Evolutionary conservation across 257 asterid genomes (phyloP), one percentile per base, ranked within the genome.

Genomic region (Solanum medicagineum): DNA sequence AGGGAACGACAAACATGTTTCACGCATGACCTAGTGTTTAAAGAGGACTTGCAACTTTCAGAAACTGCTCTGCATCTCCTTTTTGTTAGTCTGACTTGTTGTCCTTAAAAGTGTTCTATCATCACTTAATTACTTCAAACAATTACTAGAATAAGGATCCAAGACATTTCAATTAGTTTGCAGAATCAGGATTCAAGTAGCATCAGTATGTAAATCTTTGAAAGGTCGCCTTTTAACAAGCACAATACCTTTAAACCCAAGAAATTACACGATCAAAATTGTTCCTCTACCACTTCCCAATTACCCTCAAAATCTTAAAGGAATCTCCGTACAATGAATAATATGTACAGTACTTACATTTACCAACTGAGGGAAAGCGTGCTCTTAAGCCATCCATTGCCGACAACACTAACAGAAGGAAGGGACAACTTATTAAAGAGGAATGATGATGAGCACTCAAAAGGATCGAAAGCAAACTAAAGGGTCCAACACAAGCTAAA

Each of bases 321-420:
- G 65, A 12, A 22, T 26, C n/a, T 32, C 16, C 20, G 1, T n/a
- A 11, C 22, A 17, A 22, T 12, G 14, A 54, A 29, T 12, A 24
- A 49, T 74, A 17, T 26, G 51, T 22, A 51, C 32, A 70, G 26
- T 59, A 85, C 92, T 88, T 84, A 90, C 92, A 56, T 85, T 87
- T 88, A 74, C 80, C 83, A 81, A 90, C 79, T 0, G 88, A 85
- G 26, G 91, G 88, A 80, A 90, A 89, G 45, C 85, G 90, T 82
- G 91, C 92, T 70, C 87, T 77, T 45, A 90, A 19, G 80, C 91
- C 92, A 56, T 87, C 89, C 91, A 88, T 86, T 81, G 92, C 91
- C 44, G 92, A 90, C 84, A 90, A 77, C 56, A 90, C 91, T 90
- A 87, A 83, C 73, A 65, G 42, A 69, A 36, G 73, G 63, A 85